Evolutionary conservation across 345 rosid genomes (phyloP).

Genomic region (Kandelia obovata): DNA sequence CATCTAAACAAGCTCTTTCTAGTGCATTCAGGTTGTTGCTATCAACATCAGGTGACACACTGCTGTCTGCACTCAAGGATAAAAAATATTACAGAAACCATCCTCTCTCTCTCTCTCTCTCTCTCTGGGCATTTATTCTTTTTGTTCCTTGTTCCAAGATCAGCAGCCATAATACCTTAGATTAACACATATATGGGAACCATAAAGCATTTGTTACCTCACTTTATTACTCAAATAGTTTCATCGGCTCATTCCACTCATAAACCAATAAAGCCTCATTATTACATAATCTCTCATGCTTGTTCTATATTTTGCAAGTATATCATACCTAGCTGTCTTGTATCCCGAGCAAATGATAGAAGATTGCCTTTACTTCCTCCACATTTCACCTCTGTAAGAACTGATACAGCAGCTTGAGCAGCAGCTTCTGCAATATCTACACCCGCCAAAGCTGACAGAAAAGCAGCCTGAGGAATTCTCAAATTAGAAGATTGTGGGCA

Average conservation of each 20-base stretch:
- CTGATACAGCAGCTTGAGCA: constrained; percentile 65
- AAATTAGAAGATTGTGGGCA: neutral
- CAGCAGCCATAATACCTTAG: too few relatives aligned
- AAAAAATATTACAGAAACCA: neutral
- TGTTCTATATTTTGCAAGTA: neutral
- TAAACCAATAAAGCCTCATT: too few relatives aligned
- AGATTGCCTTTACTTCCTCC: constrained; percentile 30
- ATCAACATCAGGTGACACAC: constrained; percentile 39
- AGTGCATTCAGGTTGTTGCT: constrained; percentile 21
- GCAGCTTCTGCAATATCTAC: constrained; percentile 75
- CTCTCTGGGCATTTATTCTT: too few relatives aligned
- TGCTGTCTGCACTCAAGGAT: constrained; percentile 34
- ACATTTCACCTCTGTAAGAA: constrained; percentile 45
- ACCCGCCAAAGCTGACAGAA: constrained; percentile 87
- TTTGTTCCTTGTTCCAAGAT: too few relatives aligned
- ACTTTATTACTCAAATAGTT: too few relatives aligned
- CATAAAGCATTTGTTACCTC: too few relatives aligned
- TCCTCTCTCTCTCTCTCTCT: too few relatives aligned
- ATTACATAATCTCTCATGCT: neutral
- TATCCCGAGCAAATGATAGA: constrained; percentile 28
- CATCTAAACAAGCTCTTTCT: constrained; percentile 40
- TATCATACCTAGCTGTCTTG: constrained; percentile 39
- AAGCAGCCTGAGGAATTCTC: constrained; percentile 58
- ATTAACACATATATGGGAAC: too few relatives aligned
- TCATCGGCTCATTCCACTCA: too few relatives aligned